Base-by-base conservation (phyloP, 225 moss, liverwort and hornwort species). In the Sphagnum tenellum region DNA sequence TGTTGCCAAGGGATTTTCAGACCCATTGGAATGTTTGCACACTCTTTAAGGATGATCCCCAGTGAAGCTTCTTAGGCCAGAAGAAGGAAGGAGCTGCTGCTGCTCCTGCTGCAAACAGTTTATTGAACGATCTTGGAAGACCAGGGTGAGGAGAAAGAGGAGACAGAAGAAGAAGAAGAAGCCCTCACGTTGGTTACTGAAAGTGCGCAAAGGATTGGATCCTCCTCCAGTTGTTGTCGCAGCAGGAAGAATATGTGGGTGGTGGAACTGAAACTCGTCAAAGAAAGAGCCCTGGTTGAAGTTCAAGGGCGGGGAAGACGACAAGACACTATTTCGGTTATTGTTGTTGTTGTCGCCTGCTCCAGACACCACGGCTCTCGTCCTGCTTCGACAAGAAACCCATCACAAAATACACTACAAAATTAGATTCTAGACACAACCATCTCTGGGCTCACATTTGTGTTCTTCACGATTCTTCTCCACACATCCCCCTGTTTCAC, bases 121-220 rank as follows among this genome's bases (percentile, higher is more conserved):
- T 29, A 29, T 29, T 29, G 29, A 29, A 29, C 29, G 29, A 29
- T 29, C 29, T 29, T 29, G 29, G 29, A 29, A 29, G 29, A 29
- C 29, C 29, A 29, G 29, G 29, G 1, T 1, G 29, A 29, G 11
- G 47, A 67, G 14, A 48, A 48, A 48, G 11, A 13, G 8, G 9
- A 12, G 9, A 50, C 5, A 29, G 29, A 29, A 29, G 29, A 29
- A 29, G 29, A 29, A 29, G 29, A 29, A 29, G 29, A 29, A 29
- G 29, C 29, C 29, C 71, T 71, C 60, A 71, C 71, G 60, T 71
- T 71, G 71, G 1, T 29, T 29, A 58, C 65, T 71, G 59, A 65
- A 71, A 64, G 65, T 65, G 59, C 53, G 71, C 59, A 61, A 10
- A 12, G 65, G 65, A 58, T 71, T 59, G 4, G 59, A 52, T 2